Evolutionary conservation across 306 rosid species (phyloP), one percentile per base, ranked within the genome.

Genomic region (Potentilla sterilis): DNA sequence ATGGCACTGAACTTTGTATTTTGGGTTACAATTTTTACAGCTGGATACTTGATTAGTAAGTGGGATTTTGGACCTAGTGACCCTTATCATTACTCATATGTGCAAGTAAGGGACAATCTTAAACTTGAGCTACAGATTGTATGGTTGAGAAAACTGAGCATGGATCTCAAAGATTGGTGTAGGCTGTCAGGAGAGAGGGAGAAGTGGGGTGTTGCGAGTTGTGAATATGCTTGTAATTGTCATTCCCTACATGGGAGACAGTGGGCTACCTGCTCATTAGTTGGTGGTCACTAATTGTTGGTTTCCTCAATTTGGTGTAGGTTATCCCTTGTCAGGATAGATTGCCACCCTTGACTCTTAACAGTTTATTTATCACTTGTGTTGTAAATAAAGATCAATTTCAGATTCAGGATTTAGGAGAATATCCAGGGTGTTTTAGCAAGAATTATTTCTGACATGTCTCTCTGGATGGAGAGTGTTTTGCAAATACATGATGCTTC

Each of bases 81-180:
- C 46, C 43, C 59, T 74, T 61, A 61, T 43, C 69, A 58, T 73
- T 58, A 42, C 42, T 55, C 80, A 42, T 43, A 57, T 69, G 74
- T 71, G 55, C 68, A 74, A 82, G 48, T 61, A 69, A 77, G 3
- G 69, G 69, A 57, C 74, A 84, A 42, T 69, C 70, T 19, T 44
- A 32, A 72, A 65, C 64, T 75, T 68, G 66, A 67, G 77, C 51
- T 68, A 58, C 83, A 74, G 82, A 70, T 72, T 83, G 51, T 73
- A 70, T 42, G 34, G 19, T 78, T 75, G 70, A 14, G 63, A 77
- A 69, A 47, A 77, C 68, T 72, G 82, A 77, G n/a, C 69, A 63
- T 55, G 55, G 66, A 58, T 72, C 65, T 52, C 63, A 63, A 73
- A 67, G 55, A 70, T 72, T 80, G 77, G 49, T 62, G 69, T 76